These are phyloP conservation scores for Suhomyces chickasaworum DNA, from an alignment of 1,139 yeast species.

Conservation along the genomic window DNA sequence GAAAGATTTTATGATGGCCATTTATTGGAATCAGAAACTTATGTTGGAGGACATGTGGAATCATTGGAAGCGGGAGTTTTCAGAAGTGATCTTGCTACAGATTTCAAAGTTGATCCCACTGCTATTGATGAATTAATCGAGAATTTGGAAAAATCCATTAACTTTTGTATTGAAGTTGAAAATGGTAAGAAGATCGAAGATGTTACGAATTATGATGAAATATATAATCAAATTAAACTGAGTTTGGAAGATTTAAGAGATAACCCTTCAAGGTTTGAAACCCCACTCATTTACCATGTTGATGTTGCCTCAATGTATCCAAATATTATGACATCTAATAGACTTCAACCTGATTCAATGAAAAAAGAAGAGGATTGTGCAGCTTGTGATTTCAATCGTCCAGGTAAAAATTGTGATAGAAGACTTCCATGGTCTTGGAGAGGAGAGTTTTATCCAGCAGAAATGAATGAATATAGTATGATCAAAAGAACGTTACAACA, in stretches of 20 bases:
- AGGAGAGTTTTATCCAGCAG: constrained; percentile 92
- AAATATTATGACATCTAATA: constrained; percentile 95
- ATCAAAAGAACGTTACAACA: constrained; percentile 79
- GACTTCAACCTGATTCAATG: constrained; percentile 98
- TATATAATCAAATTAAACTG: constrained; percentile 57
- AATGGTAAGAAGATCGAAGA: constrained; percentile 70
- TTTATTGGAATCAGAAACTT: constrained; percentile 90
- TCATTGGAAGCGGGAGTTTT: constrained; percentile 97
- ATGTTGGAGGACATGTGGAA: constrained; percentile 99
- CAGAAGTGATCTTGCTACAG: constrained; percentile 78
- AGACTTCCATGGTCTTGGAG: constrained; percentile 97
- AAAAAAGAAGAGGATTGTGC: constrained; percentile 95
- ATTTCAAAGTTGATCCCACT: constrained; percentile 76
- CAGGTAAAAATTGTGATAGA: constrained; percentile 92
- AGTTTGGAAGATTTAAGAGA: constrained; percentile 59
- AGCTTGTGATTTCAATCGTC: constrained; percentile 93
- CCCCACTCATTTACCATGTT: constrained; percentile 91
- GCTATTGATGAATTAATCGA: constrained; percentile 78
- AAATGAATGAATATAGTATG: constrained; percentile 89
- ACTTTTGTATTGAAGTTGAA: constrained; percentile 85
- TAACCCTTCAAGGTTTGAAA: constrained; percentile 67
- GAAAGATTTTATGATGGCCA: constrained; percentile 96
- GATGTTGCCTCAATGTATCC: constrained; percentile 99
- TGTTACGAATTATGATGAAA: constrained; percentile 76
- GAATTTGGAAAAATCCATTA: constrained; percentile 75